Conservation (phyloP, 2,329 filamentous ascomycete species). For the Neopestalotiopsis rosae region DNA sequence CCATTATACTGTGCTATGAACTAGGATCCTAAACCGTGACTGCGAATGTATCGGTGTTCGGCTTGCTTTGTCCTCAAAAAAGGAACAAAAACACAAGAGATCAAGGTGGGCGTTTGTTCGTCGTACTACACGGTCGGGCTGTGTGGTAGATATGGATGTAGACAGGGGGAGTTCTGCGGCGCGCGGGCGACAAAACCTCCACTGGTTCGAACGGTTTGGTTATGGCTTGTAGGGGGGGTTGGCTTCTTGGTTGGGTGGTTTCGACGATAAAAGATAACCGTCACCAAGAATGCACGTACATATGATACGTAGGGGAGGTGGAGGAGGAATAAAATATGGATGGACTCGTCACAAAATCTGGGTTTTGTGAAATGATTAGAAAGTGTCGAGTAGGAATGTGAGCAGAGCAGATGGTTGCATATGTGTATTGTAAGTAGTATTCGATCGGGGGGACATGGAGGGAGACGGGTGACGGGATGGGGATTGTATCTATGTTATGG, state of each 20-base stretch:
- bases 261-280: not conserved
- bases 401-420: not conserved
- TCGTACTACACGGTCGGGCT: slow-evolving; percentile 2
- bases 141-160: not conserved
- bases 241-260: not conserved
- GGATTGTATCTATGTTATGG: not conserved
- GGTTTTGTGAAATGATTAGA: not conserved
- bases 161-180: not conserved
- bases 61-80: not conserved
- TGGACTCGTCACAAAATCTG: not conserved
- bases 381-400: not conserved
- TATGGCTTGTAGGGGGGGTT: not conserved
- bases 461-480: not conserved
- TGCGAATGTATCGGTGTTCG: not conserved
- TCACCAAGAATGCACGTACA: not conserved
- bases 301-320: not conserved
- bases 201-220: not conserved
- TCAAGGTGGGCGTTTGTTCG: not conserved
- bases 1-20: slow-evolving; percentile 36
- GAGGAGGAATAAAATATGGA: not conserved
- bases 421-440: not conserved
- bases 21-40: not conserved
- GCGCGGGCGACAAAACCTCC: not conserved
- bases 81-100: not conserved
- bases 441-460: not conserved